Percentiles rank a stretch among this genome's conserved stretches.
Conservation (phyloP, 1,139 yeast species). For the Nakaseomyces sp. region DNA sequence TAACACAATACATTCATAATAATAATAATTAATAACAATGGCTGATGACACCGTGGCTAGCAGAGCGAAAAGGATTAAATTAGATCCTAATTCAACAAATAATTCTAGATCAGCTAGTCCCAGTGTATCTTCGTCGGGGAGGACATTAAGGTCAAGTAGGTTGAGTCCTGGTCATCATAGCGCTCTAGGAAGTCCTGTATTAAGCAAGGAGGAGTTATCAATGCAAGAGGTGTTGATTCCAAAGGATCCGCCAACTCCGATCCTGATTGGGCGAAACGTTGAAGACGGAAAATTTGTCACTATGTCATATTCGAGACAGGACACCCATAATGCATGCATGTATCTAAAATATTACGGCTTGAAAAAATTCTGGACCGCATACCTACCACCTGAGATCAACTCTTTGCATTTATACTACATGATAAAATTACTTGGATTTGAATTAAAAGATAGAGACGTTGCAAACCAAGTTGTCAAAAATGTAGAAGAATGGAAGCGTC, state of each 20-base stretch:
- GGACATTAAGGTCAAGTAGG: neutral
- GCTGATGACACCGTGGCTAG: neutral
- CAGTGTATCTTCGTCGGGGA: conserved; percentile 3
- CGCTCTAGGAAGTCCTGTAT: neutral
- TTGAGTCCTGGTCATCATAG: neutral
- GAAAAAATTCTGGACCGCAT: conserved; percentile 46
- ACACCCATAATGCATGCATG: conserved; percentile 45
- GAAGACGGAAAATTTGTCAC: conserved; percentile 29
- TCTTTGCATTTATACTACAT: conserved; percentile 45
- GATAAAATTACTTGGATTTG: conserved; percentile 46
- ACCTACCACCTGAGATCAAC: conserved; percentile 52
- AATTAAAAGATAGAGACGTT: conserved; percentile 36
- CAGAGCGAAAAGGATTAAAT: neutral
- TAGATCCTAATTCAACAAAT: neutral
- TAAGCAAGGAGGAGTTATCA: neutral
- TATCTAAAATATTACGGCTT: conserved; percentile 55
- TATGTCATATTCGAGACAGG: conserved; percentile 35
- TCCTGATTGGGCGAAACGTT: conserved; percentile 17
- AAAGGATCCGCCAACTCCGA: conserved; percentile 2
- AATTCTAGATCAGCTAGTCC: conserved; percentile 3
- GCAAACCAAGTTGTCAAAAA: conserved; percentile 33
- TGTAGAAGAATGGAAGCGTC: conserved; percentile 15
- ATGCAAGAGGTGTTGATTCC: conserved; percentile 4
- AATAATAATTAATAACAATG: neutral
- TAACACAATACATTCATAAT: neutral